These are phyloP conservation scores for Suhomyces choctaworum DNA, from an alignment of 1,139 yeast genomes.

Conservation along the genomic window DNA sequence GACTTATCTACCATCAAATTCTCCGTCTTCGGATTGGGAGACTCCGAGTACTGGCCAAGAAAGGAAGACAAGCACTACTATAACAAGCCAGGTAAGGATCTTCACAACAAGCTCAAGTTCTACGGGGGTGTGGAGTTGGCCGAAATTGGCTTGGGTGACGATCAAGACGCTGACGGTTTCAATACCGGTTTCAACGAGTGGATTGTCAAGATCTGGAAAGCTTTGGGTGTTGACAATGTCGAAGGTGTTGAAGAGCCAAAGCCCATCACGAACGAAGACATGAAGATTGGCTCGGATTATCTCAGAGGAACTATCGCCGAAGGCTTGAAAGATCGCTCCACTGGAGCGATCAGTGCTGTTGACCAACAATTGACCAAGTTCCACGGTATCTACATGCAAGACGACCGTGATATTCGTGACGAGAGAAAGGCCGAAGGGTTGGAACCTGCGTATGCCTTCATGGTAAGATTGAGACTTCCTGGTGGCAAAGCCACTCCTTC, in stretches of 20 bases:
- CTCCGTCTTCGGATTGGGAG: constrained; percentile 90
- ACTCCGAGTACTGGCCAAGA: constrained; percentile 95
- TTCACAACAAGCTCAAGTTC: constrained; percentile 60
- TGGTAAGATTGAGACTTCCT: constrained; percentile 95
- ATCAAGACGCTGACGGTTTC: constrained; percentile 95
- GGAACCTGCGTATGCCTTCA: constrained; percentile 94
- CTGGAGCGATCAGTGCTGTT: constrained; percentile 90
- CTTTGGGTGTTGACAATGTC: constrained; percentile 81
- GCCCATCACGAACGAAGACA: constrained; percentile 94
- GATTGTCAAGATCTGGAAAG: constrained; percentile 85
- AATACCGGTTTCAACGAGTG: constrained; percentile 85
- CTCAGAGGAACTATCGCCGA: constrained; percentile 93
- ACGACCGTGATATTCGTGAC: constrained; percentile 94
- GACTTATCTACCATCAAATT: constrained; percentile 71
- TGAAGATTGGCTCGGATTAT: constrained; percentile 82
- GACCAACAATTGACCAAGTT: constrained; percentile 95
- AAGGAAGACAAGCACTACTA: constrained; percentile 92
- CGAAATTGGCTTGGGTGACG: constrained; percentile 89
- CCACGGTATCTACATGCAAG: constrained; percentile 99
- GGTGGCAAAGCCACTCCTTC: constrained; percentile 88
- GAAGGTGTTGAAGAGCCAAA: constrained; percentile 93
- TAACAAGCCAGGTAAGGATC: constrained; percentile 86
- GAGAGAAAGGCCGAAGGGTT: constrained; percentile 87
- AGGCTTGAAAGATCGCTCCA: constrained; percentile 75
- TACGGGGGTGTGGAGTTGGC: constrained; percentile 74